Evolutionary conservation across 495 filamentous ascomycete species (phyloP).

Genomic region (Neurospora pannonica): DNA sequence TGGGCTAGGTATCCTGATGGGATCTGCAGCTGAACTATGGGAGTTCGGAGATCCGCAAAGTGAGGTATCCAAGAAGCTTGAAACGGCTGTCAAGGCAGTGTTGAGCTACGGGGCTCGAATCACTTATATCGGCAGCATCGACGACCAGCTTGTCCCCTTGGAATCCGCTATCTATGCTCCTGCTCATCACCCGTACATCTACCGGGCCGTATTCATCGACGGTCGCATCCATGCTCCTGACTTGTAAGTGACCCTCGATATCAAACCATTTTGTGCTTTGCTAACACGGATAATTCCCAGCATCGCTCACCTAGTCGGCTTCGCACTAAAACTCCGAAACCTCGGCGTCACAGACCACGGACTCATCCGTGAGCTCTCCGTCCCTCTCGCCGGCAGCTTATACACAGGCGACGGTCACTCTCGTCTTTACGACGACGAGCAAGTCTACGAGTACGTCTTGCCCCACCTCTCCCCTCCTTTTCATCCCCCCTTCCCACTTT

Average conservation of each 20-base stretch:
- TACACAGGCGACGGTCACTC: slow-evolving; percentile 92
- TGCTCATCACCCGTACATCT: slow-evolving; percentile 82
- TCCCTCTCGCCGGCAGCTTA: slow-evolving; percentile 80
- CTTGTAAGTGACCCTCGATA: slow-evolving; percentile 47
- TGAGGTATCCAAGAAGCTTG: slow-evolving; percentile 72
- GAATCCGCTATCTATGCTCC: slow-evolving; percentile 85
- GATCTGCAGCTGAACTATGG: slow-evolving; percentile 84
- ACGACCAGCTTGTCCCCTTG: slow-evolving; percentile 89
- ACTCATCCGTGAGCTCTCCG: slow-evolving; percentile 80
- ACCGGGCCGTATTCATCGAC: slow-evolving; percentile 88
- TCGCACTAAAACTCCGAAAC: slow-evolving; percentile 86
- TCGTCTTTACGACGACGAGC: slow-evolving; percentile 78
- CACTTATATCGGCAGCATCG: slow-evolving; percentile 82
- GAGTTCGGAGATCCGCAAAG: slow-evolving; percentile 77
- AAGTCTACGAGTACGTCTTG: slow-evolving; percentile 67
- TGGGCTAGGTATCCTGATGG: slow-evolving; percentile 63
- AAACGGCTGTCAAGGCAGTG: slow-evolving; percentile 58
- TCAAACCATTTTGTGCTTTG: slow-evolving; percentile 3
- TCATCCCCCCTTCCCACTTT: not conserved
- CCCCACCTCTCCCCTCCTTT: not conserved
- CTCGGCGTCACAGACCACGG: slow-evolving; percentile 88
- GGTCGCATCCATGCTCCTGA: slow-evolving; percentile 86
- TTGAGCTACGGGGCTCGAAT: slow-evolving; percentile 73
- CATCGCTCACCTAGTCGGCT: slow-evolving; percentile 84
- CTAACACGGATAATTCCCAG: slow-evolving; percentile 22